Conservation (phyloP, 108 stramenopile genomes). For the Nitzschia sp. region DNA sequence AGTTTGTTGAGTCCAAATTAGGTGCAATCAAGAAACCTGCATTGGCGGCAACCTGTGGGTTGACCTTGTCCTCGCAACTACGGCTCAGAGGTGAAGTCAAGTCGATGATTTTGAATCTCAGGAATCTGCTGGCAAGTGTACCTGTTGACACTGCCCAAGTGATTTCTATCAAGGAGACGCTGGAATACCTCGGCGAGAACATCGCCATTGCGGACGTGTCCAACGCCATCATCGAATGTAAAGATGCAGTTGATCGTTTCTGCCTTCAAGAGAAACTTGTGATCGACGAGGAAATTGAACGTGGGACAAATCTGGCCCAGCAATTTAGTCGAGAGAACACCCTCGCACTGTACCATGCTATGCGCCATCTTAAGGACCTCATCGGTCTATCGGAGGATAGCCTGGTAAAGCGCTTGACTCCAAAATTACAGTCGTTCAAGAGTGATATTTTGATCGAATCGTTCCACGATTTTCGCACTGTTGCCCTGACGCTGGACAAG, state of each 20-base stretch:
- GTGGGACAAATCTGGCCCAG: neutral
- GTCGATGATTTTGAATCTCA: neutral
- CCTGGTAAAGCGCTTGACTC: neutral
- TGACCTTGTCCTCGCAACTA: constrained; percentile 43
- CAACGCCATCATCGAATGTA: neutral
- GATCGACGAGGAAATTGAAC: neutral
- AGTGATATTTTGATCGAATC: neutral
- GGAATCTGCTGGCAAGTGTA: constrained; percentile 1
- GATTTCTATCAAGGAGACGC: constrained; percentile 25
- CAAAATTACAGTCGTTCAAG: neutral
- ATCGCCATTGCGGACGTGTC: constrained; percentile 1
- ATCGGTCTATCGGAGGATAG: neutral
- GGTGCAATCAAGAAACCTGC: constrained; percentile 23
- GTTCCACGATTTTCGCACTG: neutral
- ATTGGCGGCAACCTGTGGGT: constrained; percentile 30
- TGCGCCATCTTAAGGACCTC: neutral
- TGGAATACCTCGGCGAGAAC: constrained; percentile 27
- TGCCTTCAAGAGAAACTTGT: neutral
- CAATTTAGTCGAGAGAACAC: neutral
- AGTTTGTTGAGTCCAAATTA: constrained; percentile 27
- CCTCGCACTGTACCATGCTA: neutral
- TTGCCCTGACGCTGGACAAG: neutral
- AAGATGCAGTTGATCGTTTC: neutral
- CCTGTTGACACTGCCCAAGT: constrained; percentile 27
- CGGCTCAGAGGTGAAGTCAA: constrained; percentile 41